Evolutionary conservation across 1,139 yeast genomes (phyloP).

Genomic region (Pichia sp.): DNA sequence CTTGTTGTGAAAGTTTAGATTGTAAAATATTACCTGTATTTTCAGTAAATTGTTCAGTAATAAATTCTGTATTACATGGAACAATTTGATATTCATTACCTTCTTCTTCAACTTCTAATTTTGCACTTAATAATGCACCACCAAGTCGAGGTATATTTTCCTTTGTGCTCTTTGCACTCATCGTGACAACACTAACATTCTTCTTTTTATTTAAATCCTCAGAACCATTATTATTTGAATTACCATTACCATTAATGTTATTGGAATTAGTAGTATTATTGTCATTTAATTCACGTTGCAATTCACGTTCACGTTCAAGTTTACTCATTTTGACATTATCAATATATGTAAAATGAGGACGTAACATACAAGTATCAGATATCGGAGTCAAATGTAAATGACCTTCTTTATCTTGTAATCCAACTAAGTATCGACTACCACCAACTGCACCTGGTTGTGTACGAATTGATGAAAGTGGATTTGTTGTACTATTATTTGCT

Average conservation of each 20-base stretch:
- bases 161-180: slow-evolving; percentile 68
- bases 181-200: slow-evolving; percentile 59
- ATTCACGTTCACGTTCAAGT: slow-evolving; percentile 32
- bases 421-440: slow-evolving; percentile 16
- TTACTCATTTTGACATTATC: slow-evolving; percentile 42
- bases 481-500: not conserved
- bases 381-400: slow-evolving; percentile 63
- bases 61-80: slow-evolving; percentile 16
- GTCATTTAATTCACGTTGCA: slow-evolving; percentile 33
- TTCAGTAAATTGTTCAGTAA: slow-evolving; percentile 32
- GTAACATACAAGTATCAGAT: slow-evolving; percentile 63
- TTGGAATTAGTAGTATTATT: slow-evolving; percentile 29
- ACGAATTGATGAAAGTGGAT: slow-evolving; percentile 13
- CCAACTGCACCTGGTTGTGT: slow-evolving; percentile 20
- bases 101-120: slow-evolving; percentile 67
- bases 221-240: not conserved
- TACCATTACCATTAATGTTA: not conserved
- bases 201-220: slow-evolving; percentile 7
- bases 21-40: slow-evolving; percentile 32
- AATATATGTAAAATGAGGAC: slow-evolving; percentile 77
- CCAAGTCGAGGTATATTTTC: slow-evolving; percentile 59
- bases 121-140: slow-evolving; percentile 71
- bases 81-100: slow-evolving; percentile 6
- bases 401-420: slow-evolving; percentile 32
- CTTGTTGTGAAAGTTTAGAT: slow-evolving; percentile 32